Evolutionary conservation across 1,284 basidiomycete species (phyloP).

Genomic region (Schizophyllum amplum): DNA sequence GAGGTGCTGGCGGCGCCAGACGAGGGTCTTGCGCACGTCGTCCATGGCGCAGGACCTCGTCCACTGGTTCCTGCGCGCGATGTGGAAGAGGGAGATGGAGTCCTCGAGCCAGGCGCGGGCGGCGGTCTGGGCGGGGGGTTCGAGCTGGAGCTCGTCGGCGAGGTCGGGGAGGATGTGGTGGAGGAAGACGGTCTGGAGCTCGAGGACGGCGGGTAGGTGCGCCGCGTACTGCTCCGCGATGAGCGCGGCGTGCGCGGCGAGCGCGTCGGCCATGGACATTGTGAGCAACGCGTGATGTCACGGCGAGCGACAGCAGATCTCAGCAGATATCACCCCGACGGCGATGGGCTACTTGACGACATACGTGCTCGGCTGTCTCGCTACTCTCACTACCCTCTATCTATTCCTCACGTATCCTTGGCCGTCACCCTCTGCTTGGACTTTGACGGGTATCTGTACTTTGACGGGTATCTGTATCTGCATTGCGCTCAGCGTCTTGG

Average conservation of each 20-base stretch:
- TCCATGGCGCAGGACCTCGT: conserved; percentile 56
- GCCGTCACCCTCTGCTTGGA: too few species aligned
- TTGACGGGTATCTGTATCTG: too few species aligned
- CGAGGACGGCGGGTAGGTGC: conserved; percentile 35
- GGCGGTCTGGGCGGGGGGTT: conserved; percentile 24
- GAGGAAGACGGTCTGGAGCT: conserved; percentile 42
- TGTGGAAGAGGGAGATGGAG: conserved; percentile 5
- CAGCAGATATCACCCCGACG: neutral
- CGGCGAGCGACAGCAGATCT: neutral
- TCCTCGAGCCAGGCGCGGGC: conserved; percentile 55
- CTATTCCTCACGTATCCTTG: too few species aligned
- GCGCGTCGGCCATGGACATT: conserved; percentile 27
- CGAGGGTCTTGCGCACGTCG: conserved; percentile 42
- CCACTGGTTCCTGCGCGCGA: conserved; percentile 54
- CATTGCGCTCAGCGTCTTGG: too few species aligned
- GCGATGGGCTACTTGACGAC: neutral
- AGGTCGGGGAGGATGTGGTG: conserved; percentile 52
- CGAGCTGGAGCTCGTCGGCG: conserved; percentile 45
- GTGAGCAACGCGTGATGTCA: neutral
- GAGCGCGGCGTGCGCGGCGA: conserved; percentile 26
- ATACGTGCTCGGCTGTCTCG: too few species aligned
- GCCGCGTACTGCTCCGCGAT: conserved; percentile 33
- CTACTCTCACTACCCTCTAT: too few species aligned
- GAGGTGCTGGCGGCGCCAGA: conserved; percentile 50
- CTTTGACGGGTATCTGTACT: too few species aligned